These are phyloP conservation scores for Alternaria solani DNA, from an alignment of 2,329 filamentous ascomycete genomes.

Conservation along the genomic window DNA sequence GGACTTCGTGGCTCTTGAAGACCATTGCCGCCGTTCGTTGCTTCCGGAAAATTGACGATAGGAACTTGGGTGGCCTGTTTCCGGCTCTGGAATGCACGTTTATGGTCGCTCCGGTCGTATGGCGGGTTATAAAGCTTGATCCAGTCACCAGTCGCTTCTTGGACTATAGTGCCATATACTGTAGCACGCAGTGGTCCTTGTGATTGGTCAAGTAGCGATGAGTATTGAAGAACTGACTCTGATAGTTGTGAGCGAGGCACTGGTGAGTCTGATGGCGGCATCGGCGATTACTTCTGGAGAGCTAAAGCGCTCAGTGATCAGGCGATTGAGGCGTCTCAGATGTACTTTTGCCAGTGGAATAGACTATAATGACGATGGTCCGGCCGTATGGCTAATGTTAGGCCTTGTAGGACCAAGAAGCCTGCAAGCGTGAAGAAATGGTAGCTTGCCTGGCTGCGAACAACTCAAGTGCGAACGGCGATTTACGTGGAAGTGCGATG, in stretches of 20 bases:
- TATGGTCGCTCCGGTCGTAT: slow-evolving; percentile 2
- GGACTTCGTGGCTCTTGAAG: slow-evolving; percentile 12
- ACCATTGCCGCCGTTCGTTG: slow-evolving; percentile 20
- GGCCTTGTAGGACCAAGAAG: background rate
- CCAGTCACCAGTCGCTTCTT: slow-evolving; percentile 17
- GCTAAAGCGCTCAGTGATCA: background rate
- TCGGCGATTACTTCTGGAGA: background rate
- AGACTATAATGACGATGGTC: rapidly evolving
- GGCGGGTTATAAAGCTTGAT: slow-evolving; percentile 14
- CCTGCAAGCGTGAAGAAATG: background rate
- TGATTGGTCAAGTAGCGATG: slow-evolving; percentile 5
- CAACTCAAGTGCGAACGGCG: background rate
- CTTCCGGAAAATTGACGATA: slow-evolving; percentile 7
- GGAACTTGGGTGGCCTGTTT: background rate
- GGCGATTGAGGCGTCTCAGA: background rate
- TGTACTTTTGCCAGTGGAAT: background rate
- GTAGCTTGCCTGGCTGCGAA: background rate
- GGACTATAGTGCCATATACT: slow-evolving; percentile 11
- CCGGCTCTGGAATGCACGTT: background rate
- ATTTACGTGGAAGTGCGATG: background rate
- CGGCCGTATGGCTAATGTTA: background rate
- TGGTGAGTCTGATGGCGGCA: background rate
- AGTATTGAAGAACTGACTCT: background rate
- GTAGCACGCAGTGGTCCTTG: slow-evolving; percentile 8
- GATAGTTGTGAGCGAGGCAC: slow-evolving; percentile 2